Evolutionary conservation across 257 asterid species (phyloP), one percentile per base, ranked within the genome.

Genomic region (Schizonepeta tenuifolia): DNA sequence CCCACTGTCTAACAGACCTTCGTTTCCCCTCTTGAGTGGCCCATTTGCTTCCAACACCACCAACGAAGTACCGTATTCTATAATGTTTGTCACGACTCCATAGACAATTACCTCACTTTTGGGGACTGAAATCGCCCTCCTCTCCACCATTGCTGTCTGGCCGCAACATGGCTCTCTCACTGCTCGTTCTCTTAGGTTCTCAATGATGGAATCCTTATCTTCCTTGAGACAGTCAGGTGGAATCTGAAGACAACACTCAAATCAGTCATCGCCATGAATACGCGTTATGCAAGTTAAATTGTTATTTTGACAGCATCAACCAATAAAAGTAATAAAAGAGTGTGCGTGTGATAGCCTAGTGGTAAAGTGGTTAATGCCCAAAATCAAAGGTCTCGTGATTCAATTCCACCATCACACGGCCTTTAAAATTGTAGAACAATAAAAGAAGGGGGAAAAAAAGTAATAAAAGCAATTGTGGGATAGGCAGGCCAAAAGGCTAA

Each of bases 61-160:
- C 51, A 71, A 62, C 36, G 69, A 69, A 62, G 43, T 77, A 56
- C 55, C 84, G 18, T 83, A 90, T 70, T 86, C 81, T 22, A 80
- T 79, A 35, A 90, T 78, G 72, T 88, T 87, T 54, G 98, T 93
- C 7, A 75, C 91, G 9, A 89, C 79, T 69, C 95, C 96, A 78
- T 93, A 84, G 67, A 90, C 80, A 8, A 49, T 38, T 20, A 77
- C 73, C 75, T 87, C 95, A 38, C 86, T 83, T 83, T 85, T 87
- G 55, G 96, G 95, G 47, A 81, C 88, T 76, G 82, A 63, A 49
- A 76, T 68, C 35, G 77, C 59, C 66, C 80, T 76, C 69, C 78
- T 85, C 86, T 90, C 95, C 41, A 93, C 71, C 41, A 87, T 38
- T 58, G 89, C 88, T 40, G 83, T 85, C 81, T 90, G 98, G 65